These are phyloP conservation scores for Aphanomyces stellatus DNA, from an alignment of 352 stramenopile species.

Conservation along the genomic window DNA sequence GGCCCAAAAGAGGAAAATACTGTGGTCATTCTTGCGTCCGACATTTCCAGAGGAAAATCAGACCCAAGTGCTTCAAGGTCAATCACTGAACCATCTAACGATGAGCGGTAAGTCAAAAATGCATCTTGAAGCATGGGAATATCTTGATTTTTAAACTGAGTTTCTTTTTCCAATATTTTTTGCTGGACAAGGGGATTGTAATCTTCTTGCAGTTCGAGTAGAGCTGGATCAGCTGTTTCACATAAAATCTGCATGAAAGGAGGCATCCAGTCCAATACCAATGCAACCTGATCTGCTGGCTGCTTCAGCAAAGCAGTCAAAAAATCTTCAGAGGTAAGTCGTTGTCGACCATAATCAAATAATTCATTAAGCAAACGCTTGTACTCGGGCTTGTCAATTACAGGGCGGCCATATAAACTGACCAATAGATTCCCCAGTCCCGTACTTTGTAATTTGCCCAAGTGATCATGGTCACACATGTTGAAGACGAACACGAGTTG, in stretches of 20 bases:
- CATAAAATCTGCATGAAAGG: slow-evolving; percentile 80
- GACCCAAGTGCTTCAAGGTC: slow-evolving; percentile 68
- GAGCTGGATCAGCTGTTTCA: slow-evolving; percentile 60
- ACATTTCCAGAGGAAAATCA: slow-evolving; percentile 81
- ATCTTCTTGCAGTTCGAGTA: slow-evolving; percentile 81
- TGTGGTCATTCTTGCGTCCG: slow-evolving; percentile 59
- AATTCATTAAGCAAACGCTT: slow-evolving; percentile 62
- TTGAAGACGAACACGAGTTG: slow-evolving; percentile 75
- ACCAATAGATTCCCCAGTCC: slow-evolving; percentile 80
- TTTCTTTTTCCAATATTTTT: slow-evolving; percentile 81
- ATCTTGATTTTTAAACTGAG: slow-evolving; percentile 68
- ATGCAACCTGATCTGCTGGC: slow-evolving; percentile 28
- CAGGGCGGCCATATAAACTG: slow-evolving; percentile 61
- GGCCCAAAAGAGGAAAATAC: slow-evolving; percentile 76
- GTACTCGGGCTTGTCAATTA: slow-evolving; percentile 68
- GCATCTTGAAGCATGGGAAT: slow-evolving; percentile 72
- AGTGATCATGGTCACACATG: slow-evolving; percentile 84
- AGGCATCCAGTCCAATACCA: slow-evolving; percentile 77
- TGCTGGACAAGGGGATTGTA: slow-evolving; percentile 83
- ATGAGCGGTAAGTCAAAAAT: slow-evolving; percentile 73
- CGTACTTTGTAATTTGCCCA: slow-evolving; percentile 78
- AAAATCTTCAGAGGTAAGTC: slow-evolving; percentile 69
- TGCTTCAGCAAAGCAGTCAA: slow-evolving; percentile 34
- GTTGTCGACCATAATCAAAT: slow-evolving; percentile 71
- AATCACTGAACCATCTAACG: slow-evolving; percentile 47